Base-by-base conservation (phyloP, 2,329 filamentous ascomycete genomes). In the Periconia macrospinosa region DNA sequence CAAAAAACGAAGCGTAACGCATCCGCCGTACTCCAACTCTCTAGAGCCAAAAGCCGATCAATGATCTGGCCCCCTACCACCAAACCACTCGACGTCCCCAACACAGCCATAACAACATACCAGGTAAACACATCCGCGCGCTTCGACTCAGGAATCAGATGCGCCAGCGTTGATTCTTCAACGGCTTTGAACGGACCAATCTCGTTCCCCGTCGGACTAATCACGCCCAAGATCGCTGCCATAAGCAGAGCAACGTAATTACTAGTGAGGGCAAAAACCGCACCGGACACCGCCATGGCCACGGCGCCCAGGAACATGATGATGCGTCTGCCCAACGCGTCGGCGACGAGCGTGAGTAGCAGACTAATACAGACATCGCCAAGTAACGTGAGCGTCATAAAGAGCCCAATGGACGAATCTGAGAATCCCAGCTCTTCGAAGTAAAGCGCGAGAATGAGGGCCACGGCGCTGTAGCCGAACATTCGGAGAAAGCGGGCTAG, bases 1-100 rank as follows among this genome's bases (percentile, higher is more conserved):
- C 71, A 75, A 57, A 79, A 80, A 2, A 79, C 64, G 0, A 70
- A 55, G 2, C 73, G 70, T 44, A 75, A 79, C 0, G 75, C 70
- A 30, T 70, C 70, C 27, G 75, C 49, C 30, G 70, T 66, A 2
- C 60, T 69, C 73, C 75, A 78, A 2, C 72, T 72, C 6, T 59
- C 53, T 18, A 57, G 48, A 0, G 57, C 55, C 19, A 71, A 62
- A 19, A 77, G 53, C 1, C 47, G 47, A 40, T 76, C 69, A 42
- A 76, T 70, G 1, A 71, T 59, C 53, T 72, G 71, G 2, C 77
- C 77, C 14, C 72, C 70, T 0, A 68, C 61, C 5, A 63, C 56
- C 17, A 73, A 50, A 0, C 73, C 73, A 1, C 62, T 65, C 20
- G 69, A 70, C 7, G 70, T 71, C 1, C 73, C 73, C 11, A 75